Conservation (phyloP, 495 filamentous ascomycete genomes). For the Bathelium albidoporum region DNA sequence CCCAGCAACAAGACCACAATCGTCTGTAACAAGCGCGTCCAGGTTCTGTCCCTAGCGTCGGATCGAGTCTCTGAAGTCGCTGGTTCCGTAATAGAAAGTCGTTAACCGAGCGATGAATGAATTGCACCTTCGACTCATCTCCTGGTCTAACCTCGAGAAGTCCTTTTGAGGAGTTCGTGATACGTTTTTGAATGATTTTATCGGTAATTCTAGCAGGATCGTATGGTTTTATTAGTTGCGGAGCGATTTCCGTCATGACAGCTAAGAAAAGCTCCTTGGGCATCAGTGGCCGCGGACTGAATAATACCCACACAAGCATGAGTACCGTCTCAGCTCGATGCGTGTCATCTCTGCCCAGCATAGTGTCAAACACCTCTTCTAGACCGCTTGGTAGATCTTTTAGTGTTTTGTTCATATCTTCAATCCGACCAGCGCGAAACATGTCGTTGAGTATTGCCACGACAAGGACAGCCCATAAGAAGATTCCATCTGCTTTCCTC, state of each 20-base stretch:
- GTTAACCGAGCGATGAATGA: background rate
- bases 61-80: background rate
- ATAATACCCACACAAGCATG: background rate
- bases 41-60: background rate
- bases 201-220: background rate
- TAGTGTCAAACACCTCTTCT: background rate
- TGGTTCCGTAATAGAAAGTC: background rate
- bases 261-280: background rate
- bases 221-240: background rate
- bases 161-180: background rate
- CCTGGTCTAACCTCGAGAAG: background rate
- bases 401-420: background rate
- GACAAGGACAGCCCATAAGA: constrained; percentile 24
- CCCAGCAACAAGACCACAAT: background rate
- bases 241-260: background rate
- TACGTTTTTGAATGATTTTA: background rate
- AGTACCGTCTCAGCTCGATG: background rate
- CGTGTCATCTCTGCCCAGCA: background rate
- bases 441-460: constrained; percentile 16
- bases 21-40: background rate
- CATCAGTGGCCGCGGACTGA: background rate
- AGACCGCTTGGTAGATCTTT: background rate
- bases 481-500: constrained; percentile 18
- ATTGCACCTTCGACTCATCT: background rate
- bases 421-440: constrained; percentile 7